Conservation (phyloP, 2,329 filamentous ascomycete genomes). For the Aspergillus bombycis region DNA sequence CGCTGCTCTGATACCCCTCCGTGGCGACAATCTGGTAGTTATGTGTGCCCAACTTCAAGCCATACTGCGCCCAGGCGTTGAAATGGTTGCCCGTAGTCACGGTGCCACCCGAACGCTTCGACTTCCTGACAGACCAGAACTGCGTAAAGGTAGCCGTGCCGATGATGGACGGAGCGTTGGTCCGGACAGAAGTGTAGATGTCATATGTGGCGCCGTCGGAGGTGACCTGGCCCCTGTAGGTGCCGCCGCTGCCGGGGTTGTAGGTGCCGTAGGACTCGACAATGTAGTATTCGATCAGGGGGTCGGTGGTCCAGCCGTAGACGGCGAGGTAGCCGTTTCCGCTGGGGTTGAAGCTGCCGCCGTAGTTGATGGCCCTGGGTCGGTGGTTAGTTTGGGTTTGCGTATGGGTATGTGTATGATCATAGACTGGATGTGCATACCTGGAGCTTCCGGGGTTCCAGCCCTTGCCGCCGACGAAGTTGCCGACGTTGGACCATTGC, state of each 20-base stretch:
- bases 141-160: constrained; percentile 48
- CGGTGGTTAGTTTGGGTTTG: background rate
- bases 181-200: constrained; percentile 41
- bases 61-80: constrained; percentile 37
- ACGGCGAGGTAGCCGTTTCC: constrained; percentile 40
- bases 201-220: constrained; percentile 43
- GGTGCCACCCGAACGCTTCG: constrained; percentile 38
- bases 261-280: constrained; percentile 39
- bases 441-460: constrained; percentile 58
- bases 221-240: constrained; percentile 37
- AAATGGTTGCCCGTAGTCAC: constrained; percentile 44
- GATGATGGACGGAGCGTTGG: constrained; percentile 44
- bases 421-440: constrained; percentile 35
- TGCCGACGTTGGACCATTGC: constrained; percentile 52
- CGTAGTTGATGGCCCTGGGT: constrained; percentile 31
- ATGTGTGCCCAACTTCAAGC: constrained; percentile 36
- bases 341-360: constrained; percentile 32
- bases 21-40: constrained; percentile 49
- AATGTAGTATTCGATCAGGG: constrained; percentile 44
- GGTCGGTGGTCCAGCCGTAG: constrained; percentile 47
- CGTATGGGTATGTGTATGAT: no score
- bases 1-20: constrained; percentile 48
- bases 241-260: constrained; percentile 33
- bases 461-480: constrained; percentile 63
- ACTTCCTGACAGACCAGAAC: constrained; percentile 46